Conservation (phyloP, 163 green algal species). For the Chlorella variabilis region DNA sequence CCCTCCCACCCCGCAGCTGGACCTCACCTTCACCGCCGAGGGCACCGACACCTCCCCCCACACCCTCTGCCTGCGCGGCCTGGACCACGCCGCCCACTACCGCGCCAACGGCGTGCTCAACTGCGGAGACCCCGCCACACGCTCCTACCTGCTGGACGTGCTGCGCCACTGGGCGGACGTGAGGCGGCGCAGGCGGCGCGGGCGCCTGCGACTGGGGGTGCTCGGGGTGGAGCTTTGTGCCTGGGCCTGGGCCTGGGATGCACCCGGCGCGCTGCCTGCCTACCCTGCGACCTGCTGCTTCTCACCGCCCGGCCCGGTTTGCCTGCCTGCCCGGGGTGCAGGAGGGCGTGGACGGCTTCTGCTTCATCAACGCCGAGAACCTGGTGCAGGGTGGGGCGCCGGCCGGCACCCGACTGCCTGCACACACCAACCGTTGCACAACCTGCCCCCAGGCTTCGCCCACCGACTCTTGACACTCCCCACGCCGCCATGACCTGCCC, state of each 20-base stretch:
- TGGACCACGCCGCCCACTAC: conserved; percentile 80
- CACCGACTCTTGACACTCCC: too few species aligned
- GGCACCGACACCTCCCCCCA: conserved; percentile 59
- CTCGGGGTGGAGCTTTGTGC: too few species aligned
- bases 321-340: conserved; percentile 38
- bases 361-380: conserved; percentile 86
- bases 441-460: background rate
- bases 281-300: too few species aligned
- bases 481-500: background rate
- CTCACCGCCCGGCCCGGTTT: too few species aligned
- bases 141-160: conserved; percentile 67
- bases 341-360: conserved; percentile 86
- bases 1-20: conserved; percentile 62
- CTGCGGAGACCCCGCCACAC: conserved; percentile 72
- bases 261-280: too few species aligned
- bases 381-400: conserved; percentile 68
- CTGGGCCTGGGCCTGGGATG: too few species aligned
- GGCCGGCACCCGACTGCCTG: background rate
- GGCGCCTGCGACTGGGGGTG: too few species aligned
- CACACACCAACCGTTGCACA: background rate
- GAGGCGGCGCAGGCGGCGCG: too few species aligned
- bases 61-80: conserved; percentile 67
- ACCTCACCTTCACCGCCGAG: conserved; percentile 85
- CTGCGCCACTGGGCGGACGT: conserved; percentile 74
- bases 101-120: conserved; percentile 65